Conservation (phyloP, 257 asterid species). For the Plectranthus barbatus region DNA sequence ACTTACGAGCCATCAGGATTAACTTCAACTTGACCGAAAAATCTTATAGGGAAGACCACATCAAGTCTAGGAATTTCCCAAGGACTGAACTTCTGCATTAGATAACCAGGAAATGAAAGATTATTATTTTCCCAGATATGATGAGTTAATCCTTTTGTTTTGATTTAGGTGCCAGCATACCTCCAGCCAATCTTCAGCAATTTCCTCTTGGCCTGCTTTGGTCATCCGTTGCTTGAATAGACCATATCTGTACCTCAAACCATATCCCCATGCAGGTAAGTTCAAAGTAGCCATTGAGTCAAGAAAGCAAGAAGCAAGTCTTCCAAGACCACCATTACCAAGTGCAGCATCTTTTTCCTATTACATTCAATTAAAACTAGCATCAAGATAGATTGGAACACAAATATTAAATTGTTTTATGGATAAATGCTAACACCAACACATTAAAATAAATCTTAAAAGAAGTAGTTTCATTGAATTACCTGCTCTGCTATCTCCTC, state of each 20-base stretch:
- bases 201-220: slow-evolving; percentile 88
- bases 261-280: slow-evolving; percentile 99
- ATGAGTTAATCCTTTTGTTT: slow-evolving; percentile 2
- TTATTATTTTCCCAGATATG: slow-evolving; percentile 2
- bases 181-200: slow-evolving; percentile 97
- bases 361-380: slow-evolving; percentile 17
- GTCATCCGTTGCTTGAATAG: slow-evolving; percentile 83
- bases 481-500: slow-evolving; percentile 95
- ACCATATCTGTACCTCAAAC: slow-evolving; percentile 93
- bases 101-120: slow-evolving; percentile 12
- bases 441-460: background rate
- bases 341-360: slow-evolving; percentile 99
- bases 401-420: slow-evolving; percentile 27
- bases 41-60: slow-evolving; percentile 79
- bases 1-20: slow-evolving; percentile 85
- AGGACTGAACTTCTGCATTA: slow-evolving; percentile 88
- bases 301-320: slow-evolving; percentile 98
- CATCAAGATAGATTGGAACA: slow-evolving; percentile 1
- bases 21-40: slow-evolving; percentile 93
- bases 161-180: slow-evolving; percentile 31
- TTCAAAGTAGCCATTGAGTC: slow-evolving; percentile 97
- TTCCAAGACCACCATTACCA: slow-evolving; percentile 99
- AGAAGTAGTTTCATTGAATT: slow-evolving; percentile 12
- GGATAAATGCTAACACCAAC: slow-evolving; percentile 35
- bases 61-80: slow-evolving; percentile 97